phyloP scores from a whole-genome alignment of 371 early-diverging fungal species.

The Actinomucor elegans region DNA sequence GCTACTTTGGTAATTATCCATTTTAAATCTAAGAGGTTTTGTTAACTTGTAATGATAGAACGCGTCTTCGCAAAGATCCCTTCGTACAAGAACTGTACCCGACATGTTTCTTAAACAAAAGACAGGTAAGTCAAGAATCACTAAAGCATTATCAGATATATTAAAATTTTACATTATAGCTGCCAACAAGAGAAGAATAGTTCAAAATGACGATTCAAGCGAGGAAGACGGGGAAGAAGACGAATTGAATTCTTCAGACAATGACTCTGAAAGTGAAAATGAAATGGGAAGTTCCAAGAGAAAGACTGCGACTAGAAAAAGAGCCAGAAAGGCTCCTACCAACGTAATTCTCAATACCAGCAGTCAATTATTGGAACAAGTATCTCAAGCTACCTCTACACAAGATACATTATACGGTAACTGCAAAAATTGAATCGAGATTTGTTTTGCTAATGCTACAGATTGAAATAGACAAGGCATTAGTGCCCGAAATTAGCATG shows the following conservation, averaged over 20 bases:
- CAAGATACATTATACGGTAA: conserved; percentile 36
- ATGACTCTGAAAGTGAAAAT: conserved; percentile 14
- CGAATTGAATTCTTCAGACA: conserved; percentile 26
- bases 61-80: conserved; percentile 13
- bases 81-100: conserved; percentile 27
- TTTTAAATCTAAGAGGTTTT: no score
- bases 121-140: neutral
- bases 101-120: conserved; percentile 30
- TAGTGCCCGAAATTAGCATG: conserved; percentile 7
- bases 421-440: neutral
- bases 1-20: no score
- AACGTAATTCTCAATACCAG: conserved; percentile 15
- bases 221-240: conserved; percentile 17
- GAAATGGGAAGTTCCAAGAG: neutral
- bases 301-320: conserved; percentile 6
- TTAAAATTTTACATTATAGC: neutral
- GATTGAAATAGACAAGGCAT: neutral
- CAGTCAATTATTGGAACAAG: conserved; percentile 39
- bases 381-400: conserved; percentile 9
- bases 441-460: neutral
- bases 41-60: no score
- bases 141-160: neutral
- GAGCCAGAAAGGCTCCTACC: neutral
- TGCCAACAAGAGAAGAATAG: neutral
- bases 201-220: neutral